These are phyloP conservation scores for Moringa oleifera DNA, from an alignment of 345 rosid species.

Conservation along the genomic window DNA sequence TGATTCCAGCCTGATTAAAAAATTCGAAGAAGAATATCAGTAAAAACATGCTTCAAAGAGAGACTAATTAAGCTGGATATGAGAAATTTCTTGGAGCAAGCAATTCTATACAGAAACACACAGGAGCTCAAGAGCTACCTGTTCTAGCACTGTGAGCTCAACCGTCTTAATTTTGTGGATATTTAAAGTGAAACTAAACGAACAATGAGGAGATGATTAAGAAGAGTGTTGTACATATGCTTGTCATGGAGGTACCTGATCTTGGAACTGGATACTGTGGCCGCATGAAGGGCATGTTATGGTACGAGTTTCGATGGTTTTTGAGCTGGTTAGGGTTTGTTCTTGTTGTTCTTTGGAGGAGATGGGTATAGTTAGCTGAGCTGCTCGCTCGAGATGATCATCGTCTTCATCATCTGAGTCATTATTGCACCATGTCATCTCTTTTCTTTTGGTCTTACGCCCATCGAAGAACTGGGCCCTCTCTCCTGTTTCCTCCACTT, in stretches of 20 bases:
- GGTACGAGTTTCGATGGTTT: constrained; percentile 15
- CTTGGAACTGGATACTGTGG: constrained; percentile 41
- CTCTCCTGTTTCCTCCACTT: constrained; percentile 12
- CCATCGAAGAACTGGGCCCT: constrained; percentile 11
- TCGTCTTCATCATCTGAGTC: constrained; percentile 37
- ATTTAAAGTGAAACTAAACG: too few relatives aligned
- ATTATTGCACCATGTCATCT: constrained; percentile 64
- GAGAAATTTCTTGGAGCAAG: too few relatives aligned
- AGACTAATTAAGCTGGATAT: too few relatives aligned
- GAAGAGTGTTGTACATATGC: background rate
- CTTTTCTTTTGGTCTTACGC: constrained; percentile 21
- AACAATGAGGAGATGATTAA: too few relatives aligned
- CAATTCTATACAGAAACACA: too few relatives aligned
- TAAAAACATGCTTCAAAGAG: too few relatives aligned
- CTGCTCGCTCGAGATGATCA: constrained; percentile 16
- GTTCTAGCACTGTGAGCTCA: too few relatives aligned
- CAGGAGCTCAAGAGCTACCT: too few relatives aligned
- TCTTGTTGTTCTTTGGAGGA: constrained; percentile 26
- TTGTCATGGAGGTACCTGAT: constrained; percentile 41
- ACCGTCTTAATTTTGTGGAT: too few relatives aligned
- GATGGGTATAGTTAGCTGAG: constrained; percentile 22
- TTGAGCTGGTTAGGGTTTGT: constrained; percentile 23
- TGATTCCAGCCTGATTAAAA: constrained; percentile 44
- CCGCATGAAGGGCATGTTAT: constrained; percentile 78
- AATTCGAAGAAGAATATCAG: too few relatives aligned